Evolutionary conservation across 805 yeast genomes (phyloP).

Genomic region (Teunomyces stri): DNA sequence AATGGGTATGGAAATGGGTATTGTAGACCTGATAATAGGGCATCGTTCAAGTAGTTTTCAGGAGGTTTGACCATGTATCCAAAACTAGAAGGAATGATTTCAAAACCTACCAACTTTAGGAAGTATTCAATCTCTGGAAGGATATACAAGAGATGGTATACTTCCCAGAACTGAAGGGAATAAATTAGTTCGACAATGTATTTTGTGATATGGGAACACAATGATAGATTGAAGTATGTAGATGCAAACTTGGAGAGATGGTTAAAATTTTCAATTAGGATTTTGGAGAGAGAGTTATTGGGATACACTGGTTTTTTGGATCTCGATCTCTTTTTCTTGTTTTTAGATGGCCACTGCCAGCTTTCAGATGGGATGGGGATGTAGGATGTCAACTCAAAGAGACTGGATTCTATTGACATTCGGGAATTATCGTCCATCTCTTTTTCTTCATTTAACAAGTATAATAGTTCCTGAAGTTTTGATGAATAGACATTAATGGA

Average conservation of each 20-base stretch:
- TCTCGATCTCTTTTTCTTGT: background rate
- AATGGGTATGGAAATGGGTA: constrained; percentile 47
- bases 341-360: constrained; percentile 9
- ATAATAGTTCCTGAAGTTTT: constrained; percentile 28
- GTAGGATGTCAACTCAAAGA: constrained; percentile 24
- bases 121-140: constrained; percentile 34
- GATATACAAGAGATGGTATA: constrained; percentile 36
- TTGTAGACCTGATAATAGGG: constrained; percentile 40
- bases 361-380: constrained; percentile 20
- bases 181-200: constrained; percentile 38
- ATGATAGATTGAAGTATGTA: constrained; percentile 35
- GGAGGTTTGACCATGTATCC: constrained; percentile 43
- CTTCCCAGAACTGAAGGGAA: constrained; percentile 43
- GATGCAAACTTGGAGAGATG: constrained; percentile 28
- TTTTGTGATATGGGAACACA: constrained; percentile 40
- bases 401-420: constrained; percentile 25
- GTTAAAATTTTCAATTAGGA: constrained; percentile 39
- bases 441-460: constrained; percentile 24
- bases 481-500: constrained; percentile 32
- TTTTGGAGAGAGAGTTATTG: constrained; percentile 31
- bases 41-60: constrained; percentile 30
- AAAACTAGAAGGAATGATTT: constrained; percentile 32
- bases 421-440: constrained; percentile 29
- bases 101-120: constrained; percentile 33
- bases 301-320: constrained; percentile 24